A percentile compares a stretch with the other conserved stretches of the same genome.
phyloP scores from a whole-genome alignment of 495 filamentous ascomycete species.

The Daldinia concentrica region DNA sequence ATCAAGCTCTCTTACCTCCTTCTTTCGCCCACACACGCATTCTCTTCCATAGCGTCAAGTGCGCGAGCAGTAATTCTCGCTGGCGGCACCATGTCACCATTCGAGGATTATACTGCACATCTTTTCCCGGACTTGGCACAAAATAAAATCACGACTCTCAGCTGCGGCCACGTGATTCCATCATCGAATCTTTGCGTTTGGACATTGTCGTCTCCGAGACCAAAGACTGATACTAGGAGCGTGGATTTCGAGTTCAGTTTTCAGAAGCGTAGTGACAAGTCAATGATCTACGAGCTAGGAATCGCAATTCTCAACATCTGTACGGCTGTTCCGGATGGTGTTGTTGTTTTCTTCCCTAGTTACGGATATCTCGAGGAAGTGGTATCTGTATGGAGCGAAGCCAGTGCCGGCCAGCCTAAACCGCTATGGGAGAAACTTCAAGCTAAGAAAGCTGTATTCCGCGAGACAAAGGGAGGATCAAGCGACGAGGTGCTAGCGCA shows the following conservation, averaged over 20 bases:
- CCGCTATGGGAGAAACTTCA: conserved; percentile 65
- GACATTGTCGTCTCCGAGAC: conserved; percentile 54
- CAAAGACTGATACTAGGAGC: conserved; percentile 57
- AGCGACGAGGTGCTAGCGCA: conserved; percentile 73
- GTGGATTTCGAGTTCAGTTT: conserved; percentile 87
- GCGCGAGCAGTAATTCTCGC: conserved; percentile 90
- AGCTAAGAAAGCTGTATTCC: conserved; percentile 71
- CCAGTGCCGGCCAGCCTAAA: conserved; percentile 38
- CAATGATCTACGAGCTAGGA: conserved; percentile 79
- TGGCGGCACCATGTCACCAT: conserved; percentile 97
- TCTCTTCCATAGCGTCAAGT: conserved; percentile 85
- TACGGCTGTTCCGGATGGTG: conserved; percentile 80
- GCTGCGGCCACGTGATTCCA: conserved; percentile 95
- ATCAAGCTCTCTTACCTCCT: conserved; percentile 84
- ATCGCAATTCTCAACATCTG: conserved; percentile 74
- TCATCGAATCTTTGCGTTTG: conserved; percentile 79
- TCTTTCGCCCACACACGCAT: conserved; percentile 92
- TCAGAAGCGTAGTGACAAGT: conserved; percentile 68
- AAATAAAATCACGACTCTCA: conserved; percentile 77
- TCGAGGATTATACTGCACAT: conserved; percentile 85
- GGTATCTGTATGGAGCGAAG: conserved; percentile 69
- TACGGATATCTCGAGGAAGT: conserved; percentile 88
- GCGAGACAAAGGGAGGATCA: conserved; percentile 67
- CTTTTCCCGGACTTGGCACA: conserved; percentile 80
- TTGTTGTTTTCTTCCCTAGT: conserved; percentile 97